Conservation (phyloP, 1,284 basidiomycete species). For the Ganoderma boninense region DNA sequence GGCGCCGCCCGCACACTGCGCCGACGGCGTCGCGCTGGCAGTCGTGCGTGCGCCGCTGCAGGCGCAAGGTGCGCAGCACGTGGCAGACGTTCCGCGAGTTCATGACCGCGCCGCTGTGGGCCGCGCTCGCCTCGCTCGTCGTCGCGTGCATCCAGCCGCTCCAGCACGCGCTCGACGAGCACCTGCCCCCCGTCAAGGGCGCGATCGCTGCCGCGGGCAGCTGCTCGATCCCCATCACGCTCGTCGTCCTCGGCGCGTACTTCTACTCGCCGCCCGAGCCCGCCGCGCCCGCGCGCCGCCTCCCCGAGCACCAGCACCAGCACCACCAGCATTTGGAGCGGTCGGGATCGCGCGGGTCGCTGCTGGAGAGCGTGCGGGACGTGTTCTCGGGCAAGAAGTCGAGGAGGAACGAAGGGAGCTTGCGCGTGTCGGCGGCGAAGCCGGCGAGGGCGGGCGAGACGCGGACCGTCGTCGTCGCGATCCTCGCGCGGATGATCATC, state of each 20-base stretch:
- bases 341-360: slow-evolving; percentile 43
- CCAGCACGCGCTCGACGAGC: slow-evolving; percentile 71
- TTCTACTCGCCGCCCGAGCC: slow-evolving; percentile 64
- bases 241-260: slow-evolving; percentile 93
- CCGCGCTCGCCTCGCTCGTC: slow-evolving; percentile 79
- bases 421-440: slow-evolving; percentile 25
- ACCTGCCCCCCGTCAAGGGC: slow-evolving; percentile 74
- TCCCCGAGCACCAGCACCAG: slow-evolving; percentile 30
- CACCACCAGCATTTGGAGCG: slow-evolving; percentile 22
- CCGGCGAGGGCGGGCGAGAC: slow-evolving; percentile 69
- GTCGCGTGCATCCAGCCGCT: slow-evolving; percentile 84
- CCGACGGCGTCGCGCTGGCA: slow-evolving; percentile 44
- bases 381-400: slow-evolving; percentile 46
- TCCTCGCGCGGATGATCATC: slow-evolving; percentile 85
- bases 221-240: slow-evolving; percentile 89
- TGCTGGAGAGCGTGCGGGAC: slow-evolving; percentile 51
- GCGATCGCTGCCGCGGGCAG: slow-evolving; percentile 78
- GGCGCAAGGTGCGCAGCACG: slow-evolving; percentile 40
- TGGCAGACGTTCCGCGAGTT: slow-evolving; percentile 70
- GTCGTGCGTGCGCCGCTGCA: slow-evolving; percentile 43
- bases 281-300: slow-evolving; percentile 36
- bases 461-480: slow-evolving; percentile 82
- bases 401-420: slow-evolving; percentile 27
- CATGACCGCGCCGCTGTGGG: slow-evolving; percentile 90
- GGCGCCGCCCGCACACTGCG: slow-evolving; percentile 34